Percentiles rank a stretch among this genome's conserved stretches.
phyloP scores from a whole-genome alignment of 805 yeast genomes.

The Saturnispora quitensis region DNA sequence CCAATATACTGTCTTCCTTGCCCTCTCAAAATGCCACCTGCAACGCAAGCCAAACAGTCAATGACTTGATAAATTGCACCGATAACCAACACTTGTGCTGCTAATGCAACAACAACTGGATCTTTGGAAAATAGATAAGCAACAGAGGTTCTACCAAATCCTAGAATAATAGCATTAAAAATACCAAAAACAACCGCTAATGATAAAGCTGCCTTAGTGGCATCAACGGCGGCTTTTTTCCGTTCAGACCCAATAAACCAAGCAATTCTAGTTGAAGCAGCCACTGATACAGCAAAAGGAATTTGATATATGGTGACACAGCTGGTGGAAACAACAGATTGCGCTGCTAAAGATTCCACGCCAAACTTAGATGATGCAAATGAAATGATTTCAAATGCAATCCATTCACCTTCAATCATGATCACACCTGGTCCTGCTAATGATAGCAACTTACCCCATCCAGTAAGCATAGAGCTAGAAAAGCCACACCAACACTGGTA shows the following conservation, averaged over 20 bases:
- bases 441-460: slow-evolving; percentile 36
- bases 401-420: slow-evolving; percentile 53
- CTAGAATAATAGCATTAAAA: slow-evolving; percentile 39
- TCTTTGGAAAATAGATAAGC: slow-evolving; percentile 55
- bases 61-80: slow-evolving; percentile 62
- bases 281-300: slow-evolving; percentile 51
- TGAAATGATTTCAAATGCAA: slow-evolving; percentile 49
- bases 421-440: slow-evolving; percentile 48
- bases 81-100: slow-evolving; percentile 47
- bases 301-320: slow-evolving; percentile 44
- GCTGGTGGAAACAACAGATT: slow-evolving; percentile 36
- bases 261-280: slow-evolving; percentile 49
- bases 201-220: slow-evolving; percentile 30
- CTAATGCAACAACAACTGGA: slow-evolving; percentile 41
- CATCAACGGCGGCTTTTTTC: slow-evolving; percentile 29
- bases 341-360: slow-evolving; percentile 45
- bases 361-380: slow-evolving; percentile 48
- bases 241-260: slow-evolving; percentile 40
- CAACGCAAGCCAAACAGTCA: slow-evolving; percentile 61
- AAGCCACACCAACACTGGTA: slow-evolving; percentile 47
- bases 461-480: slow-evolving; percentile 31
- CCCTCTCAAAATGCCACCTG: slow-evolving; percentile 71
- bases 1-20: slow-evolving; percentile 67
- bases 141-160: slow-evolving; percentile 33
- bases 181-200: slow-evolving; percentile 31